These are phyloP conservation scores for Claviceps sp. DNA, from an alignment of 2,329 filamentous ascomycete genomes.

Conservation along the genomic window DNA sequence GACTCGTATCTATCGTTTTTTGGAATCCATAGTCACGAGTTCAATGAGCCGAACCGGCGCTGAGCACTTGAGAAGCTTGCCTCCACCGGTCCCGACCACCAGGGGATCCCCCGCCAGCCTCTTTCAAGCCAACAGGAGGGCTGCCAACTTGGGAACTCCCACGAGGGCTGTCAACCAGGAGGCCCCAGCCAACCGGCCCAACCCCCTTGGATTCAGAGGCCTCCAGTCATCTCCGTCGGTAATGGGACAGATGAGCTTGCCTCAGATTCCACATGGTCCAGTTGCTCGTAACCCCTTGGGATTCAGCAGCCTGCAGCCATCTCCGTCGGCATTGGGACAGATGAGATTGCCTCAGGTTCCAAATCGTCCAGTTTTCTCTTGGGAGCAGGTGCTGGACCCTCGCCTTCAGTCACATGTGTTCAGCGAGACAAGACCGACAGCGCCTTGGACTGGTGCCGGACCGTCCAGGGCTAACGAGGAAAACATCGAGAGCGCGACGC, in stretches of 20 bases:
- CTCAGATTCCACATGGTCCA: neutral
- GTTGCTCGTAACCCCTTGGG: too few relatives aligned
- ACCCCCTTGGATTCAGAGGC: slow-evolving; percentile 5
- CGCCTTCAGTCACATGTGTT: neutral
- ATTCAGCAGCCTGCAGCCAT: too few relatives aligned
- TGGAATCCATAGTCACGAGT: slow-evolving; percentile 2
- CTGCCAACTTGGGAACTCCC: too few relatives aligned
- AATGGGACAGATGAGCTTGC: slow-evolving; percentile 4
- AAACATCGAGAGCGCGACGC: slow-evolving; percentile 12
- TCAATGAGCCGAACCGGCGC: slow-evolving; percentile 8
- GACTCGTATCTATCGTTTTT: too few relatives aligned
- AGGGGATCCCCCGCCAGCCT: slow-evolving; percentile 5
- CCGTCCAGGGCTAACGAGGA: slow-evolving; percentile 4
- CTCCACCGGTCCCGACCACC: slow-evolving; percentile 4
- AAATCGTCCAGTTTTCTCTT: too few relatives aligned
- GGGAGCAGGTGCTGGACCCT: neutral
- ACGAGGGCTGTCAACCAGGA: too few relatives aligned
- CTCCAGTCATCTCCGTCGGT: slow-evolving; percentile 4
- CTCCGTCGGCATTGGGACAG: too few relatives aligned
- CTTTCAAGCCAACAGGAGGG: too few relatives aligned
- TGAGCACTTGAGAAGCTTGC: slow-evolving; percentile 6
- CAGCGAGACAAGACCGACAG: neutral
- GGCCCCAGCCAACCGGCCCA: neutral
- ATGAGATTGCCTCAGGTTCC: too few relatives aligned
- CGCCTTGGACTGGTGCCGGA: too few relatives aligned